Base-by-base conservation (phyloP, 495 filamentous ascomycete species). In the Penicillium roqueforti region DNA sequence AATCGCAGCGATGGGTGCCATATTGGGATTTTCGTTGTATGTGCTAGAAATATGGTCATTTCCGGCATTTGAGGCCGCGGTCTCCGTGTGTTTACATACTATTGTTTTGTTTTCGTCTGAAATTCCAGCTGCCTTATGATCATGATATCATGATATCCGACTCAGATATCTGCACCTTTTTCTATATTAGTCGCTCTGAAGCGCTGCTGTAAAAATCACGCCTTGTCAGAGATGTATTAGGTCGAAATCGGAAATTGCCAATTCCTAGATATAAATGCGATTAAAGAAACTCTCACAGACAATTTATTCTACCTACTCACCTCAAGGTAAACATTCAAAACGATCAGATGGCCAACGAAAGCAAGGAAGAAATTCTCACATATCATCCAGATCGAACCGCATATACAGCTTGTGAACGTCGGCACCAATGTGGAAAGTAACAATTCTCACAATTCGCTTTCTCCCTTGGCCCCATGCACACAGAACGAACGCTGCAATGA, bases 371-470 rank as follows among this genome's bases (percentile, higher is more conserved):
- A 5, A 36, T 36, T 36, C 39, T 47, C 18, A 47, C 4, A 47
- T 32, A 47, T 47, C 29, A 18, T 47, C 45, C 10, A 47, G 29
- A 29, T 51, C 47, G 28, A 41, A 51, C 14, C 47, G 47, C 36
- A 50, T 40, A 9, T 50, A 29, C n/a, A 50, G 19, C 14, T 50
- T 50, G 13, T 38, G 36, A 40, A 39, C 14, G 5, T 50, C 47
- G 13, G 44, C 32, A 4, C 8, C 20, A 10, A 39, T 20, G 25
- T 50, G 34, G 23, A 40, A 50, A 39, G 32, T 40, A 19, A 39
- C 22, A 7, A 50, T 50, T 11, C 47, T 18, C 6, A 16, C 4
- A 40, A 50, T 39, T 19, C 23, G 34, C n/a, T 40, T 50, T 20
- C 23, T 39, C 9, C 47, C 47, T 14, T 40, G 47, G 19, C 47